Evolutionary conservation across 345 rosid species (phyloP).

Genomic region (Eucalyptus viminalis): DNA sequence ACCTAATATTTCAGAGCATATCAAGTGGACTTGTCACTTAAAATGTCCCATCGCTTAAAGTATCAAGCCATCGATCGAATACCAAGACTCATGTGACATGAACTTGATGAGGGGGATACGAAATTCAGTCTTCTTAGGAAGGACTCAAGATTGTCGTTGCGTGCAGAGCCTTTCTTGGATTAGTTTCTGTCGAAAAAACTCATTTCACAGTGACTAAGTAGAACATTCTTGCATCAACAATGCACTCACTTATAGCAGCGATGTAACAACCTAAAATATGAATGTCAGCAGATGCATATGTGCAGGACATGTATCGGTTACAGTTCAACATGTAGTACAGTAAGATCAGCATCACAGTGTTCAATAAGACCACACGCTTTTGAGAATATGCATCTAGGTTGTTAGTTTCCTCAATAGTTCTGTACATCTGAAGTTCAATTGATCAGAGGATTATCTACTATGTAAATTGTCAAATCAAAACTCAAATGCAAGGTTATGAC

Average conservation of each 20-base stretch:
- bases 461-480: not conserved
- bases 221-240: not conserved
- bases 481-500: not conserved
- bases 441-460: not conserved
- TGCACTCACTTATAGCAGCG: not conserved
- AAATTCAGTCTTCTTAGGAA: not conserved
- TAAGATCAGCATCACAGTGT: not conserved
- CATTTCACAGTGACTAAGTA: not conserved
- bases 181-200: not conserved
- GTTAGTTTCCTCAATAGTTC: not conserved
- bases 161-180: not conserved
- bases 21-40: not conserved
- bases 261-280: not conserved
- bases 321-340: not conserved
- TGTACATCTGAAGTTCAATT: not conserved
- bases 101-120: not conserved
- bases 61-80: not conserved
- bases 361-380: not conserved
- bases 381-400: not conserved
- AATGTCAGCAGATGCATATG: not conserved
- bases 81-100: not conserved
- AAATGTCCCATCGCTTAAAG: not conserved
- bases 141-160: not conserved
- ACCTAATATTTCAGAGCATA: not conserved
- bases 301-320: not conserved